Percentiles rank a stretch among this genome's conserved stretches.
These are phyloP conservation scores for Eutrema yunnanense DNA, from an alignment of 345 rosid species.

Conservation along the genomic window DNA sequence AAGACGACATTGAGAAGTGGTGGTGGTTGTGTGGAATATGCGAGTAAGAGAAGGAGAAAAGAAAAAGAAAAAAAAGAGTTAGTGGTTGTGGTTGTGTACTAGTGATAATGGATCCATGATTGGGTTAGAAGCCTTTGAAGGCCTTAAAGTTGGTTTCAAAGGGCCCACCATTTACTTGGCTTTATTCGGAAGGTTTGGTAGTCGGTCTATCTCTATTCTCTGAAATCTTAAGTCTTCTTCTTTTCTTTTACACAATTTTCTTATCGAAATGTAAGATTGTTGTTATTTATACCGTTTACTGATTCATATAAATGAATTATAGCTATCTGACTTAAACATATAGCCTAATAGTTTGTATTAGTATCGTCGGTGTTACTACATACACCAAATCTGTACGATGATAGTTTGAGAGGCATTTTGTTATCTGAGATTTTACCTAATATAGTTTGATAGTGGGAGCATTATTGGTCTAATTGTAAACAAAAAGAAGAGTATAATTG, in stretches of 20 bases:
- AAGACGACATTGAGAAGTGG: slow-evolving; percentile 22
- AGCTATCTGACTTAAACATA: background rate
- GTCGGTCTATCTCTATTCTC: background rate
- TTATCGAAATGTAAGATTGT: background rate
- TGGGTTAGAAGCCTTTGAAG: background rate
- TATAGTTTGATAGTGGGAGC: too few species aligned
- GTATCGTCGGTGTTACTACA: too few species aligned
- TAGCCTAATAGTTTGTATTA: background rate
- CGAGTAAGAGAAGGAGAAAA: background rate
- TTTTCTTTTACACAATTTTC: background rate
- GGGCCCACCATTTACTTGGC: slow-evolving; percentile 30
- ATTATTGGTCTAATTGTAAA: too few species aligned
- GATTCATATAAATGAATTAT: background rate
- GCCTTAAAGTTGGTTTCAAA: background rate
- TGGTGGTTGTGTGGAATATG: slow-evolving; percentile 23
- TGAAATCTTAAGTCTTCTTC: background rate
- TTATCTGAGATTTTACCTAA: too few species aligned
- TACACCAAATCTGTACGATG: too few species aligned
- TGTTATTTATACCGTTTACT: background rate
- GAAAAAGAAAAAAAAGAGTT: background rate
- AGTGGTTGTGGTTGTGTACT: slow-evolving; percentile 1
- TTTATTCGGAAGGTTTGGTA: slow-evolving; percentile 24
- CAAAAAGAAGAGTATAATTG: too few species aligned
- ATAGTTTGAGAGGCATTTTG: too few species aligned
- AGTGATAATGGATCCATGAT: slow-evolving; percentile 20